These are phyloP conservation scores for Peribolospora baueri DNA, from an alignment of 768 basidiomycete genomes.

Conservation along the genomic window DNA sequence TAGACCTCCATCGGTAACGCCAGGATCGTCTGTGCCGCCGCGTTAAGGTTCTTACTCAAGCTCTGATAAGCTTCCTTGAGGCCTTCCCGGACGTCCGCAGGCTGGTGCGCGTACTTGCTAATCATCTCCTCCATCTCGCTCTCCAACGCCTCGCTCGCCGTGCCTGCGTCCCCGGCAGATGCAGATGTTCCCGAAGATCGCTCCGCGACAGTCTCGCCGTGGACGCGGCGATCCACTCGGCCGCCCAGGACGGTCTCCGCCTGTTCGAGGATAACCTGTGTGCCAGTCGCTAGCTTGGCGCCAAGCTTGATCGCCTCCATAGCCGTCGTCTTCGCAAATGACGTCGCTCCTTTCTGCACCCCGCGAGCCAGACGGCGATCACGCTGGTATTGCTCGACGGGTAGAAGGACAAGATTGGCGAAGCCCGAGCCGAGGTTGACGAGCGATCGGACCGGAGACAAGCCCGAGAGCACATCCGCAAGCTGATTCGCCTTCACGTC, in stretches of 20 bases:
- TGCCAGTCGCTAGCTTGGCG: constrained; percentile 80
- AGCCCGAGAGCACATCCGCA: constrained; percentile 86
- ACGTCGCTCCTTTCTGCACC: constrained; percentile 74
- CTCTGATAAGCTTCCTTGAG: constrained; percentile 78
- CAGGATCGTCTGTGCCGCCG: constrained; percentile 91
- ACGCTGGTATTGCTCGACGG: constrained; percentile 92
- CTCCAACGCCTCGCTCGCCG: neutral
- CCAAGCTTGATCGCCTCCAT: constrained; percentile 89
- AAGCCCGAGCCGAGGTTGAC: constrained; percentile 95
- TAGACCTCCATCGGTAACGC: constrained; percentile 99
- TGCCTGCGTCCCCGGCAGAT: neutral
- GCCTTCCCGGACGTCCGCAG: constrained; percentile 57
- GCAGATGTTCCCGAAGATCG: neutral
- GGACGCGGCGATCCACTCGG: constrained; percentile 30
- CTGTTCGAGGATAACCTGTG: constrained; percentile 88
- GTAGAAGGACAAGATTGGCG: constrained; percentile 80
- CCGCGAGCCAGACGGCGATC: constrained; percentile 81
- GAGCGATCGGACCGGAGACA: constrained; percentile 81
- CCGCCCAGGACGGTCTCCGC: constrained; percentile 75
- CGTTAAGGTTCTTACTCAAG: constrained; percentile 58
- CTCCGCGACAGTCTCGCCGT: constrained; percentile 24
- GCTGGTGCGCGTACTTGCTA: constrained; percentile 83
- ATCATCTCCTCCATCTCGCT: constrained; percentile 3
- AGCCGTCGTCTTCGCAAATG: constrained; percentile 81
- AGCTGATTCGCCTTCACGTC: constrained; percentile 97